phyloP scores from a whole-genome alignment of 1,284 basidiomycete species.

The Leccinum olivaceoglutinosum region DNA sequence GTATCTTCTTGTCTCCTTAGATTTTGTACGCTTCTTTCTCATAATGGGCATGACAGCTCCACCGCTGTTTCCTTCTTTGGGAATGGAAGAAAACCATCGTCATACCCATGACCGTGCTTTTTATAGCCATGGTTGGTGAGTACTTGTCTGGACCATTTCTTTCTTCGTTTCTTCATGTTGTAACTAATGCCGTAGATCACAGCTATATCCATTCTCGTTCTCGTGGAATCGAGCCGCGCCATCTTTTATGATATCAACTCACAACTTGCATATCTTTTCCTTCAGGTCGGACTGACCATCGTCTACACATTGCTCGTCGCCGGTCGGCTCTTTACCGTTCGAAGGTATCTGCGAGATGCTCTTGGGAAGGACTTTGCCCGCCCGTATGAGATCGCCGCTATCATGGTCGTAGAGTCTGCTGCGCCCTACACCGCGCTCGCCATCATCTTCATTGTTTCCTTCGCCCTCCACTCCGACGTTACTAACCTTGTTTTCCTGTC shows the following conservation, averaged over 20 bases:
- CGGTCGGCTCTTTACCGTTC: constrained; percentile 18
- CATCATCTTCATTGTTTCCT: constrained; percentile 20
- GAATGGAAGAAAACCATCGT: constrained; percentile 15
- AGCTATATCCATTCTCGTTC: constrained; percentile 26
- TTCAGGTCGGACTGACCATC: constrained; percentile 27
- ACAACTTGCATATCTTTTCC: constrained; percentile 26
- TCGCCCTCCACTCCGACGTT: constrained; percentile 20
- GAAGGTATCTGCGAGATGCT: constrained; percentile 13
- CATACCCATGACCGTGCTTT: constrained; percentile 21
- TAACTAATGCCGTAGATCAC: neutral
- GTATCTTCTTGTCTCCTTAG: neutral
- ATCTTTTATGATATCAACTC: constrained; percentile 23
- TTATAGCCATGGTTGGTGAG: constrained; percentile 23
- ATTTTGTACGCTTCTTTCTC: neutral
- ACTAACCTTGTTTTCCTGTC: constrained; percentile 20
- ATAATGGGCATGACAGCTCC: constrained; percentile 14
- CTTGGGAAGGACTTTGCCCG: constrained; percentile 20
- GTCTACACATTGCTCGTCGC: constrained; percentile 29
- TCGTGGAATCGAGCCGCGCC: constrained; percentile 16
- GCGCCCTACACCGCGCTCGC: constrained; percentile 15
- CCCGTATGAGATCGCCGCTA: constrained; percentile 15
- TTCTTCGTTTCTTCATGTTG: neutral
- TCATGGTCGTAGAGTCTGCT: constrained; percentile 28
- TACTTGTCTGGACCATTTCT: neutral
- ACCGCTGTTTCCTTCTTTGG: constrained; percentile 29